Conservation (phyloP, 371 early-diverging fungal species). For the Smittium mucronatum region DNA sequence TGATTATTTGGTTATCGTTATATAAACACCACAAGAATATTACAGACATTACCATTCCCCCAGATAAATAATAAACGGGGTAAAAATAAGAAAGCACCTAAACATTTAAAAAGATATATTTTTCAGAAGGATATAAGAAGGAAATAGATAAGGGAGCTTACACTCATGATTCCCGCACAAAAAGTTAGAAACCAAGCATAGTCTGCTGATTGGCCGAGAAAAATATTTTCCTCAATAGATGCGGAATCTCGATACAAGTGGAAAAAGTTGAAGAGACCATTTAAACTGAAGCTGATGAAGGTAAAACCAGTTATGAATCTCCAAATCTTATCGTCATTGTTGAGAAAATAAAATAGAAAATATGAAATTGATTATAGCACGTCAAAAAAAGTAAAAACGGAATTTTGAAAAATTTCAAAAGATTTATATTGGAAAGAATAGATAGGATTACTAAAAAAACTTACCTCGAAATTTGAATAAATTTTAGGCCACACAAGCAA, state of each 20-base stretch:
- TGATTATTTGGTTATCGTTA: slow-evolving; percentile 46
- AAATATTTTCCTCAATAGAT: slow-evolving; percentile 57
- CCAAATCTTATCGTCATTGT: slow-evolving; percentile 58
- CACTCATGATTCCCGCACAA: slow-evolving; percentile 25
- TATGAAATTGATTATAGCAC: no score
- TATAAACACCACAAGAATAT: slow-evolving; percentile 66
- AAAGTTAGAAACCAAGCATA: slow-evolving; percentile 59
- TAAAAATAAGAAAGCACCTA: neutral
- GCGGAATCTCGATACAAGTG: slow-evolving; percentile 58
- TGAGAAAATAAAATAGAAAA: no score
- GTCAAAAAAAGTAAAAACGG: no score
- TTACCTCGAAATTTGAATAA: slow-evolving; percentile 4
- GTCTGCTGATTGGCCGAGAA: slow-evolving; percentile 58
- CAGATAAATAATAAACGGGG: slow-evolving; percentile 18
- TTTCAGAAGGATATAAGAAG: neutral
- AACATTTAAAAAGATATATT: neutral
- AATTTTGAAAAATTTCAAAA: no score
- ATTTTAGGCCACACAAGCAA: neutral
- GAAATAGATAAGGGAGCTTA: neutral
- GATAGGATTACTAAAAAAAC: no score
- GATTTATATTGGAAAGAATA: no score
- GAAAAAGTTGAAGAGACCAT: slow-evolving; percentile 51
- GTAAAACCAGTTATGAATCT: slow-evolving; percentile 61
- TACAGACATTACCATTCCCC: slow-evolving; percentile 48
- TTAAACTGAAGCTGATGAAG: slow-evolving; percentile 37